These are phyloP conservation scores for Syzygium grande DNA, from an alignment of 345 rosid genomes.

Conservation along the genomic window DNA sequence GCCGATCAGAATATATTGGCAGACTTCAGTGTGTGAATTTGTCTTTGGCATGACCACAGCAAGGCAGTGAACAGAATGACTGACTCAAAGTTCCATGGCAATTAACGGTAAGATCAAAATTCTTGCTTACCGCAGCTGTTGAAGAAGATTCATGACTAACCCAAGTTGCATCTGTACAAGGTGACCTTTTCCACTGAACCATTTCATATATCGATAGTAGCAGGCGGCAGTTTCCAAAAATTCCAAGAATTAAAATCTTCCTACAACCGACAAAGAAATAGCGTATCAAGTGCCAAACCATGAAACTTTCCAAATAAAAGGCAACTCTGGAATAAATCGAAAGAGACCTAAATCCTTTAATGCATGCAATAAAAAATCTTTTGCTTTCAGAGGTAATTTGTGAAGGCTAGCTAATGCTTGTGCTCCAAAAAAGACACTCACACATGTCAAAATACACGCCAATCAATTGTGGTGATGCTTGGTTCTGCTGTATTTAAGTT, in stretches of 20 bases:
- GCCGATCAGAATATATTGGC: not conserved
- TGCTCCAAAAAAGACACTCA: not conserved
- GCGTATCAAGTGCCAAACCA: not conserved
- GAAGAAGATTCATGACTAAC: not conserved
- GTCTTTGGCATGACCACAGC: not conserved
- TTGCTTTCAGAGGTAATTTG: not conserved
- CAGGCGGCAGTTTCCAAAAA: constrained; percentile 84
- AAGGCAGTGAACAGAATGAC: not conserved
- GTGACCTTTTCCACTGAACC: not conserved
- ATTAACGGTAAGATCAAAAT: not conserved
- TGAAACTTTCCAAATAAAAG: not conserved
- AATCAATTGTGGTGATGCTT: not conserved
- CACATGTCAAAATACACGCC: not conserved
- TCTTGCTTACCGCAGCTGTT: not conserved
- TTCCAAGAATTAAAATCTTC: constrained; percentile 94
- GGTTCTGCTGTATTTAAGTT: not conserved
- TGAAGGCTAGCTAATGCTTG: not conserved
- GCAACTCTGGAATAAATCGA: not conserved
- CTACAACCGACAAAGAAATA: constrained; percentile 21
- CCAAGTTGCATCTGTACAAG: not conserved
- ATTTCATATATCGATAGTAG: constrained; percentile 28
- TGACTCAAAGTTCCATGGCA: not conserved
- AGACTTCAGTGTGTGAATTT: not conserved
- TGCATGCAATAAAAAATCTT: not conserved
- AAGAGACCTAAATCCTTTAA: not conserved